Base-by-base conservation (phyloP, 441 rosid genomes). In the Gossypium aridum region DNA sequence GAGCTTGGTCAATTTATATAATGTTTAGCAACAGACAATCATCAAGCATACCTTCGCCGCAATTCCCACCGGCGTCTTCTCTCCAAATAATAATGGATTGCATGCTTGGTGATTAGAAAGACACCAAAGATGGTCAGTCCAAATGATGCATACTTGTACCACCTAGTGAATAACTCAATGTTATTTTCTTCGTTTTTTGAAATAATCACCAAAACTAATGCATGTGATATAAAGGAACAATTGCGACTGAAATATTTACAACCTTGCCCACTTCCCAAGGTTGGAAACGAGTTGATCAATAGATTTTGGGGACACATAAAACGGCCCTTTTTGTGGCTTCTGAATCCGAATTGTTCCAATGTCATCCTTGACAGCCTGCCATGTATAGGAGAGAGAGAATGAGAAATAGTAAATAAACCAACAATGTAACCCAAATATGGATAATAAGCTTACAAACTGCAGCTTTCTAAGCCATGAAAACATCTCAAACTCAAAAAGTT, bases 181-280 rank as follows among this genome's bases (percentile, higher is more conserved):
- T 70, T 51, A 72, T 62, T 43, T 70, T 80, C 67, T 75, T 72
- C 47, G 61, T 12, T n/a, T 70, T 37, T 28, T 17, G 37, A 64
- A 69, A 61, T 28, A 51, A 74, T 49, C 71, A 57, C 43, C 59
- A 45, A 78, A 71, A 14, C 4, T 3, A 66, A 47, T 17, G 71
- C 13, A 51, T 25, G 22, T 13, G 59, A 61, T 64, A 34, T 16
- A 31, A 64, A 64, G 64, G 62, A 22, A 28, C 54, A 53, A 26
- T 2, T 31, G 43, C 69, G 31, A 56, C 23, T 43, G 39, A 26
- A 34, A 61, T 23, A 12, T 68, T 31, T 60, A 25, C 81, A 80
- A 95, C 99, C 98, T 93, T 65, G 95, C 93, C 98, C 98, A 93
- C 80, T 91, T 93, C 68, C 98, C 99, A 80, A 95, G 88, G 83